Conservation (phyloP, 1,284 basidiomycete species). For the Athelia psychrophila region DNA sequence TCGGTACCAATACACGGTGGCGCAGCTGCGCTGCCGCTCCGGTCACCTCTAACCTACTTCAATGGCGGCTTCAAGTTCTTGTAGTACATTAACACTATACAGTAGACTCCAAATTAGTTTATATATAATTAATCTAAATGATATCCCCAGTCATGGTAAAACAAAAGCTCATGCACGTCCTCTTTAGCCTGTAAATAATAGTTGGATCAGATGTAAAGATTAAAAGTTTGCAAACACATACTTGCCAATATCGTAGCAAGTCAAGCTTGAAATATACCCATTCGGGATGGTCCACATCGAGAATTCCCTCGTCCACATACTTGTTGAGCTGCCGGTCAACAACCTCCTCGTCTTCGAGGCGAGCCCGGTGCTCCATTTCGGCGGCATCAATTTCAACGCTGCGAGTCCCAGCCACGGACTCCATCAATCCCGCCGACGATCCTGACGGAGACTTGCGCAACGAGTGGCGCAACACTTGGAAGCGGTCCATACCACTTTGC, state of each 20-base stretch:
- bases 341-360: slow-evolving; percentile 8
- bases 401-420: neutral
- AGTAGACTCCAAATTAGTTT: no score
- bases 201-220: neutral
- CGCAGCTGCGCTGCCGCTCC: no score
- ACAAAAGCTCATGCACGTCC: slow-evolving; percentile 10
- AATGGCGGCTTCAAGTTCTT: no score
- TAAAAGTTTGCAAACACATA: slow-evolving; percentile 5
- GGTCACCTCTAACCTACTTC: no score
- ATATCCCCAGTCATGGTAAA: neutral
- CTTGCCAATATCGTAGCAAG: slow-evolving; percentile 23
- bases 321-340: slow-evolving; percentile 9
- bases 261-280: slow-evolving; percentile 9
- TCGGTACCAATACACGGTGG: no score
- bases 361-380: slow-evolving; percentile 2
- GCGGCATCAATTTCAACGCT: neutral
- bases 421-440: neutral
- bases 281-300: slow-evolving; percentile 2
- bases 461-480: neutral
- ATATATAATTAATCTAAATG: no score
- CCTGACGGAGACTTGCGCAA: slow-evolving; percentile 1
- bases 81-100: no score
- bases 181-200: slow-evolving; percentile 6
- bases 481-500: neutral
- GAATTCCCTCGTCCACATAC: slow-evolving; percentile 9